A percentile compares a stretch with the other conserved stretches of the same genome.
Evolutionary conservation across 1,284 basidiomycete species (phyloP).

Genomic region (Sphaerobolus stellatus): DNA sequence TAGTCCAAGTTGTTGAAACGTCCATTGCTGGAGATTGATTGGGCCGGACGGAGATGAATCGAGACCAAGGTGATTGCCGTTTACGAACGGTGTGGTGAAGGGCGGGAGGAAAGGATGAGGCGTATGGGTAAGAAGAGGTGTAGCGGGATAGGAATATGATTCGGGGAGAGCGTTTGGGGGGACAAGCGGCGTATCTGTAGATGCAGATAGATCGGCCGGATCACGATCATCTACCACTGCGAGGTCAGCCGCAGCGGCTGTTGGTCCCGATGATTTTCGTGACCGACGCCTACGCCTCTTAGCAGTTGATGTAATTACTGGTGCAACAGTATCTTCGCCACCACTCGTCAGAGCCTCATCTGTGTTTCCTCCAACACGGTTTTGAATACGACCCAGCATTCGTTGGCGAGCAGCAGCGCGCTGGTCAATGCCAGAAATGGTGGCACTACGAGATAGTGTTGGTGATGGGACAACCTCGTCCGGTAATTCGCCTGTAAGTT

Average conservation of each 20-base stretch:
- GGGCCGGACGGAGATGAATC: neutral
- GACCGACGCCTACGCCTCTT: conserved; percentile 61
- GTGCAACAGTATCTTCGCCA: conserved; percentile 56
- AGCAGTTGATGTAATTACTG: conserved; percentile 41
- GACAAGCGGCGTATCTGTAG: conserved; percentile 60
- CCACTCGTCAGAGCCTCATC: conserved; percentile 47
- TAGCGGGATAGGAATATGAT: conserved; percentile 36
- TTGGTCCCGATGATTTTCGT: conserved; percentile 46
- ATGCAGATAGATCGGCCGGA: conserved; percentile 44
- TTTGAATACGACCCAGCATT: conserved; percentile 58
- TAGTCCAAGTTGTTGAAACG: conserved; percentile 9
- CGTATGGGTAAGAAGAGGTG: conserved; percentile 25
- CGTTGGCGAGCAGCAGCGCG: conserved; percentile 61
- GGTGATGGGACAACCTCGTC: conserved; percentile 36
- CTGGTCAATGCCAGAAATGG: conserved; percentile 55
- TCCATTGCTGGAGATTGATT: conserved; percentile 3
- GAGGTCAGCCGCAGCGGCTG: conserved; percentile 24
- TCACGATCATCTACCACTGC: conserved; percentile 65
- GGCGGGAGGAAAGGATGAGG: conserved; percentile 14
- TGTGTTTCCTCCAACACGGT: conserved; percentile 58
- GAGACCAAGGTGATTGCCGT: neutral
- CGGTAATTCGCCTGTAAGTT: conserved; percentile 67
- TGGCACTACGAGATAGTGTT: conserved; percentile 69
- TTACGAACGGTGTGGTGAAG: conserved; percentile 5
- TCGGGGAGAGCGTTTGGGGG: conserved; percentile 42